Percentiles rank a stretch among this genome's conserved stretches.
Conservation (phyloP, 1,139 yeast species). For the Magnusiomyces sp. region DNA sequence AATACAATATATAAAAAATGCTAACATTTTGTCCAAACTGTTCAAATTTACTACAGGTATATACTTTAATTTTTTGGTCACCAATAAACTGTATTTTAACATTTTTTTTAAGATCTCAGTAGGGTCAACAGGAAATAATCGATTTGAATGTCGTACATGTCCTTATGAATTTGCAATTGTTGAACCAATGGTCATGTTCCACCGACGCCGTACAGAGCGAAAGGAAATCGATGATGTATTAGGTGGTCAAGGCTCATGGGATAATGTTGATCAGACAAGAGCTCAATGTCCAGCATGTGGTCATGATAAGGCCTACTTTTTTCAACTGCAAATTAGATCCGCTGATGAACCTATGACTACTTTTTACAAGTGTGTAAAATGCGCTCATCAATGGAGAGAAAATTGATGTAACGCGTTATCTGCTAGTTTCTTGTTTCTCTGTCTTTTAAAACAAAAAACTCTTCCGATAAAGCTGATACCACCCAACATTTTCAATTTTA, state of each 20-base stretch:
- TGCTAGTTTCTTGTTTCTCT: no score
- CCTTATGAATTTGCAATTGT: conserved; percentile 87
- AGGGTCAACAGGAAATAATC: conserved; percentile 23
- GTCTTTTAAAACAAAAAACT: no score
- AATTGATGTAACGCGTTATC: conserved; percentile 37
- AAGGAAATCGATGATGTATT: conserved; percentile 93
- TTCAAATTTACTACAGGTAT: conserved; percentile 71
- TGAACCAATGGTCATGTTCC: conserved; percentile 69
- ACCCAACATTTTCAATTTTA: no score
- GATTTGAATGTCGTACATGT: conserved; percentile 84
- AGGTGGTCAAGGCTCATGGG: conserved; percentile 99
- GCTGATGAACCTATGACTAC: conserved; percentile 96
- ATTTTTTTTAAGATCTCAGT: conserved; percentile 17
- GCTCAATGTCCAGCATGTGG: conserved; percentile 91
- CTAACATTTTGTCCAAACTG: conserved; percentile 91
- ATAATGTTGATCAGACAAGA: conserved; percentile 68
- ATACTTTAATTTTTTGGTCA: conserved; percentile 13
- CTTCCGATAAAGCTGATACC: no score
- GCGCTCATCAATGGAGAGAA: conserved; percentile 96
- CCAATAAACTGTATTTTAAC: conserved; percentile 26
- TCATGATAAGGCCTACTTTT: conserved; percentile 86
- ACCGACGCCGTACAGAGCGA: conserved; percentile 71
- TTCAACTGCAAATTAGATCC: conserved; percentile 90
- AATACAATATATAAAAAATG: conserved; percentile 37
- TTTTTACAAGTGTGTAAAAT: conserved; percentile 81